Evolutionary conservation across 495 filamentous ascomycete species (phyloP), one percentile per base, ranked within the genome.

Genomic region (Eremomyces bilateralis): DNA sequence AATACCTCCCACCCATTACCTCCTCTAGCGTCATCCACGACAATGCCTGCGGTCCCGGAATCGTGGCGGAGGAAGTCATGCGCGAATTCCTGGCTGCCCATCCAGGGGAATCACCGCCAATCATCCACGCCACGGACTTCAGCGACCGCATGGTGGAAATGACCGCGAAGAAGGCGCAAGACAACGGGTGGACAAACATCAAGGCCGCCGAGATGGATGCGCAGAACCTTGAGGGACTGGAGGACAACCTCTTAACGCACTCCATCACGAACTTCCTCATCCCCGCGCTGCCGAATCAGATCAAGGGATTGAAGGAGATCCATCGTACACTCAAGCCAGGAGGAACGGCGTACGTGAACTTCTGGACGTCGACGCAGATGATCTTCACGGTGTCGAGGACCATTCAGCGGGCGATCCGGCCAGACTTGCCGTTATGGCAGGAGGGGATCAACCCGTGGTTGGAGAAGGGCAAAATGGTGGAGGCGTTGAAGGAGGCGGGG

Each of bases 231-330:
- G 11, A 34, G 8, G 24, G 24, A 27, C 24, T 27, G 13, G 24
- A 27, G 2, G 42, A 50, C n/a, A 32, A 42, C 24, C 35, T 38
- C 34, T 56, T 58, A 45, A 54, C 52, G n/a, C 51, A 56, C 48
- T 50, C 44, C 29, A 54, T 56, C 39, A 45, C 53, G 38, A 56
- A 52, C 44, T 51, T 55, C 15, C 49, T 48, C 37, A 48, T 54
- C 35, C 58, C 55, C 42, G 44, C 45, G 33, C 47, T 51, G 22
- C 21, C 32, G 1, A 45, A 48, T 35, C 51, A 51, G 3, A 36
- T 37, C 1, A 31, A 40, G n/a, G 48, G 40, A 4, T 30, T 52
- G 10, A 33, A 31, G 3, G 42, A 56, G 41, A 53, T 48, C 4
- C 43, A 44, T 27, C 53, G 52, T 33, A 56, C 56, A 1, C 49